These are phyloP conservation scores for Phytophthora meadii DNA, from an alignment of 352 stramenopile species.

Conservation along the genomic window DNA sequence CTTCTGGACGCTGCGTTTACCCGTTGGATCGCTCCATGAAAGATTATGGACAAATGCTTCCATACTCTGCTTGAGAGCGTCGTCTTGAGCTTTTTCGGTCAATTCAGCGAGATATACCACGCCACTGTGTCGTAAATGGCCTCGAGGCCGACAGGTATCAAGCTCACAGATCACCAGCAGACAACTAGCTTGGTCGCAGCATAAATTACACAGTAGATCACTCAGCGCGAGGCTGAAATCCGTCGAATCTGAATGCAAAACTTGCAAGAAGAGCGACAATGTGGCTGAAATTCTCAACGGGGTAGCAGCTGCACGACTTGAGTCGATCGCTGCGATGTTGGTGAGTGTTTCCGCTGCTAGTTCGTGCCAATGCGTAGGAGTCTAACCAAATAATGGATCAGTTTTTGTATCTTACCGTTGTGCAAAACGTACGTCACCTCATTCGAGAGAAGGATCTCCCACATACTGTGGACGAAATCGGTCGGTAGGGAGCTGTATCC, in stretches of 20 bases:
- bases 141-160: slow-evolving; percentile 56
- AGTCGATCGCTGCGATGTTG: slow-evolving; percentile 41
- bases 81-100: slow-evolving; percentile 47
- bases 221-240: slow-evolving; percentile 50
- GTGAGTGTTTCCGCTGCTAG: slow-evolving; percentile 49
- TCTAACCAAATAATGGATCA: neutral
- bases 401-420: neutral
- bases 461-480: slow-evolving; percentile 33
- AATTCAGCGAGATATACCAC: slow-evolving; percentile 65
- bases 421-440: slow-evolving; percentile 4
- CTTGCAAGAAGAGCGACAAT: slow-evolving; percentile 48
- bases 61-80: slow-evolving; percentile 65
- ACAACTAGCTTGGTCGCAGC: slow-evolving; percentile 51
- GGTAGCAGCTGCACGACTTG: slow-evolving; percentile 23
- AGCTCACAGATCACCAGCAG: slow-evolving; percentile 75
- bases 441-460: slow-evolving; percentile 32
- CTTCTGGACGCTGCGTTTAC: slow-evolving; percentile 77
- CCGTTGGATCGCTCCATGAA: slow-evolving; percentile 70
- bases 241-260: neutral
- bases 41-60: slow-evolving; percentile 75
- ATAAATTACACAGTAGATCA: slow-evolving; percentile 72
- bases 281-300: slow-evolving; percentile 37
- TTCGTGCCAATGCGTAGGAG: slow-evolving; percentile 25
- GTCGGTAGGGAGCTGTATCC: slow-evolving; percentile 17
- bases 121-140: slow-evolving; percentile 52